Base-by-base conservation (phyloP, 768 basidiomycete species). In the Multifurca ochricompacta region DNA sequence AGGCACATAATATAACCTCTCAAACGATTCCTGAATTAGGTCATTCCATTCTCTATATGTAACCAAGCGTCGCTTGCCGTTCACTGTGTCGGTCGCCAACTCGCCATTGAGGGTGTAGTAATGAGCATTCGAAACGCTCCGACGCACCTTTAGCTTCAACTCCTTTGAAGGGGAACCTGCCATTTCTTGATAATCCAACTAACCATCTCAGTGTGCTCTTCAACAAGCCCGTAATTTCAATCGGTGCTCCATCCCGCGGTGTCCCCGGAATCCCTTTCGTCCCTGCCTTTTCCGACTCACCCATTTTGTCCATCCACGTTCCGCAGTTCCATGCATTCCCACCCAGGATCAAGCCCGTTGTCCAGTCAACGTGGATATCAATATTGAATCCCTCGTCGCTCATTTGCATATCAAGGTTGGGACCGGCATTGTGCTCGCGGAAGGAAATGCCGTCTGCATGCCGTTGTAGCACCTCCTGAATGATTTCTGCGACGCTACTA, bases 291-390 rank as follows among this genome's bases (percentile, higher is more conserved):
- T 73, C 74, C 2, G 89, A 92, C 66, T 95, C 92, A 40, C 96
- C 96, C 91, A 94, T 94, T 77, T 95, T 95, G 73, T 95, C 92
- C 92, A 92, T 92, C 92, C 92, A 95, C 1, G 92, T 94, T 10
- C 92, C 92, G 66, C 92, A 94, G 63, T 95, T 95, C 63, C 77
- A 70, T 51, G 72, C 71, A 67, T 83, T 98, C 7, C 96, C 96
- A 25, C 96, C 96, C 55, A 81, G 75, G 61, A 95, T 81, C 56
- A 98, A 68, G 1, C 96, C 96, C 1, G 91, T 97, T 61, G 78
- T 74, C 96, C 96, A 99, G 68, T 99, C 93, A n/a, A 97, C 93
- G 23, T 81, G 70, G 59, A 98, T 87, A 64, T 91, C 80, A 64
- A 98, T 91, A 67, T 95, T 79, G 72, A 99, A 99, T 1, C 96